These are phyloP conservation scores for Thelonectria rubi DNA, from an alignment of 2,329 filamentous ascomycete genomes.

Conservation along the genomic window DNA sequence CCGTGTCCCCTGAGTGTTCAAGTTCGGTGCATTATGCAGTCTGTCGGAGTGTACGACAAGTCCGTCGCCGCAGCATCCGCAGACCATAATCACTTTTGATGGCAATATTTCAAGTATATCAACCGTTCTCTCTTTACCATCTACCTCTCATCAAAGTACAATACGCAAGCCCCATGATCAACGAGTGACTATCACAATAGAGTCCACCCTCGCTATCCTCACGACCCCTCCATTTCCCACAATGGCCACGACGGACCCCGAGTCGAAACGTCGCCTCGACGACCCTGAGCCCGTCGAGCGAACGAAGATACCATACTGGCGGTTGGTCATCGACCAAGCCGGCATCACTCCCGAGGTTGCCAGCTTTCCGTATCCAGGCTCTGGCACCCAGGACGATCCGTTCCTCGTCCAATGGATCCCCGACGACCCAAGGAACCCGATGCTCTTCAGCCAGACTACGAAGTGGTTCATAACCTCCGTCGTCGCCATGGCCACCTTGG, in stretches of 20 bases:
- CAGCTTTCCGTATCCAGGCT: neutral
- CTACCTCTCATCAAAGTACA: no score
- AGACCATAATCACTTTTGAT: no score
- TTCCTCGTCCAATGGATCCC: neutral
- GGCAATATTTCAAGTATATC: no score
- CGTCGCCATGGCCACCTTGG: neutral
- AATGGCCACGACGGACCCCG: neutral
- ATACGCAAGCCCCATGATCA: no score
- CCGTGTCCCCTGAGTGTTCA: no score
- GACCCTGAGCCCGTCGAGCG: neutral
- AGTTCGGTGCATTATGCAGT: no score
- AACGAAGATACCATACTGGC: neutral
- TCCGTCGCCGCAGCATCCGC: no score
- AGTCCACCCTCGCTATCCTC: no score
- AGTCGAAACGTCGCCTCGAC: neutral
- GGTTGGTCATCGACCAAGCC: neutral
- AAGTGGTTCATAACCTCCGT: conserved; percentile 5
- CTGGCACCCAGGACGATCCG: neutral
- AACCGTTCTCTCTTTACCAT: no score
- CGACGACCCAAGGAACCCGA: neutral
- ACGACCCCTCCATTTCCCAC: neutral
- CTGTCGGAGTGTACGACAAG: no score
- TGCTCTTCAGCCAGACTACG: neutral
- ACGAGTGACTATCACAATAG: no score
- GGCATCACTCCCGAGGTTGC: neutral